Evolutionary conservation across 305 asterid species (phyloP).

Genomic region (Withania somnifera): DNA sequence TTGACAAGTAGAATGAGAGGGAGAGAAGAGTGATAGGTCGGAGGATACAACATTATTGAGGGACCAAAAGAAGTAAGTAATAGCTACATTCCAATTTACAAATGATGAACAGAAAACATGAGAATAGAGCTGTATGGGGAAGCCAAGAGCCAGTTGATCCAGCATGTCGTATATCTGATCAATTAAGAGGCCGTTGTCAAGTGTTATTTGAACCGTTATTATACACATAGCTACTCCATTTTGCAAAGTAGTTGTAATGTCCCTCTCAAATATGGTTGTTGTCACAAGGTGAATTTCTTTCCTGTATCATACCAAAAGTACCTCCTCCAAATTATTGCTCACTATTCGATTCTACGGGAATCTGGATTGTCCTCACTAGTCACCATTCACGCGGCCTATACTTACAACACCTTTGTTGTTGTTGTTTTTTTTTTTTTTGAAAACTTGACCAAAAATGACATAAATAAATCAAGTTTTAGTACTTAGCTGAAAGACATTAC

Average conservation of each 20-base stretch:
- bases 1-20: not conserved
- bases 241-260: not conserved
- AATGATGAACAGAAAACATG: not conserved
- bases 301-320: not conserved
- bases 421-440: not conserved
- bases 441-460: not conserved
- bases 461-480: not conserved
- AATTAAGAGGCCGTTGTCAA: not conserved
- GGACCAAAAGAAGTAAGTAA: not conserved
- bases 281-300: not conserved
- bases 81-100: not conserved
- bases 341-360: not conserved
- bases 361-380: not conserved
- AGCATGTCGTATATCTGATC: not conserved
- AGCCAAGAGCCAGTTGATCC: not conserved
- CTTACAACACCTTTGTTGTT: not conserved
- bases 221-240: not conserved
- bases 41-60: not conserved
- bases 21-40: not conserved
- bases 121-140: not conserved
- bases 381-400: not conserved
- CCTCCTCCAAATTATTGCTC: not conserved
- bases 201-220: not conserved
- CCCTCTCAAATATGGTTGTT: not conserved
- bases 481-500: not conserved